Conservation (phyloP, 345 rosid genomes). For the Murraya koenigii region DNA sequence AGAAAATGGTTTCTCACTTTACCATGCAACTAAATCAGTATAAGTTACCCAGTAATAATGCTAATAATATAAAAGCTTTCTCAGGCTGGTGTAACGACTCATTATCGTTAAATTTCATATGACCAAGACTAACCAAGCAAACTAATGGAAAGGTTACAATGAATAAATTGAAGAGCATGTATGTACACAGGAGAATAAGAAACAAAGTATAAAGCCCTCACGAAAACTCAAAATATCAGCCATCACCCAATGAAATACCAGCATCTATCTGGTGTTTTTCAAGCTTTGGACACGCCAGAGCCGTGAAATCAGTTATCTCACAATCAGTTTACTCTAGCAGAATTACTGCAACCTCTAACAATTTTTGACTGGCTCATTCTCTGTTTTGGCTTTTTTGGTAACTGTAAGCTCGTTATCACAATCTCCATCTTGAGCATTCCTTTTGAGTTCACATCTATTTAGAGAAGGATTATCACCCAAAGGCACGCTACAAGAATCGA, state of each 20-base stretch:
- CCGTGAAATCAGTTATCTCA: not conserved
- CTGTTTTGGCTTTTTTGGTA: not conserved
- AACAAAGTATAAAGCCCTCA: conserved; percentile 5
- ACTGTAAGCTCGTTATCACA: not conserved
- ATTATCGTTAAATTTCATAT: not conserved
- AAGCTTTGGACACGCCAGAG: not conserved
- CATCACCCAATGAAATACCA: conserved; percentile 1
- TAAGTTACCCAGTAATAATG: too few species aligned
- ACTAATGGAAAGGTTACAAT: not conserved
- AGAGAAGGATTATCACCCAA: not conserved
- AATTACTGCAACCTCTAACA: not conserved
- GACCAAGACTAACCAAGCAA: not conserved
- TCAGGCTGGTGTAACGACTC: not conserved
- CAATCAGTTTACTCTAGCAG: not conserved
- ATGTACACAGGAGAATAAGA: not conserved
- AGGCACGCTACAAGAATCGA: conserved; percentile 1
- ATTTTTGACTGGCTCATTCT: not conserved
- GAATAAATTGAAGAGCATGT: not conserved
- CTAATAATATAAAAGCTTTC: not conserved
- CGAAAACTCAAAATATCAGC: conserved; percentile 1
- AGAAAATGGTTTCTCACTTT: not conserved
- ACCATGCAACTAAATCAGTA: too few species aligned
- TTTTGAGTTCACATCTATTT: conserved; percentile 3
- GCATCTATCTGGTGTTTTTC: conserved; percentile 10
- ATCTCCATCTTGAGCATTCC: conserved; percentile 9